Percentiles rank a stretch among this genome's conserved stretches.
These are phyloP conservation scores for Penicillium cosmopolitanum DNA, from an alignment of 495 filamentous ascomycete genomes.

Conservation along the genomic window DNA sequence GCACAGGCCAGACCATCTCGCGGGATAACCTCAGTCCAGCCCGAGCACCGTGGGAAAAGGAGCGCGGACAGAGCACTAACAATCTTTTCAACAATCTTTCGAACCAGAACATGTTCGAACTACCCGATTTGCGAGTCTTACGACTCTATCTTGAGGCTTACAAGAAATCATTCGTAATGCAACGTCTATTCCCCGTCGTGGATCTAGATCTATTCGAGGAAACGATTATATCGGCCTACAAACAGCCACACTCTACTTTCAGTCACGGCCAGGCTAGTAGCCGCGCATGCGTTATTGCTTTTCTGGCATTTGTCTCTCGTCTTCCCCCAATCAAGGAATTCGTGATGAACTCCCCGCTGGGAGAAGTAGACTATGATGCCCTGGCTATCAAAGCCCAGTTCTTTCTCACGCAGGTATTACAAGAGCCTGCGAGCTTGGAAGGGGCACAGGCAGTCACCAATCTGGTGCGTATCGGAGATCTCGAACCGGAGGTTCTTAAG, in stretches of 20 bases:
- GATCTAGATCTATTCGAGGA: conserved; percentile 43
- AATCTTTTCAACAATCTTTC: conserved; percentile 29
- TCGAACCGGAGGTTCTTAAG: neutral
- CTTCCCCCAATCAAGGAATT: conserved; percentile 26
- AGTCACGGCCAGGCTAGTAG: conserved; percentile 28
- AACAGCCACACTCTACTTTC: conserved; percentile 17
- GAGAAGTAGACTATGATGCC: conserved; percentile 38
- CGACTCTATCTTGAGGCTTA: conserved; percentile 32
- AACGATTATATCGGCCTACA: conserved; percentile 48
- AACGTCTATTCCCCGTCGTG: conserved; percentile 47
- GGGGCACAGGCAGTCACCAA: conserved; percentile 48
- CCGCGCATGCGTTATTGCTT: conserved; percentile 50
- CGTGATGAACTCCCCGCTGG: neutral
- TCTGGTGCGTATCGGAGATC: conserved; percentile 35
- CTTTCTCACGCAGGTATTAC: conserved; percentile 43
- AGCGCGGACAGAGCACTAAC: conserved; percentile 31
- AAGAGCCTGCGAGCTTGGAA: conserved; percentile 43
- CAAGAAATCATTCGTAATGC: conserved; percentile 33
- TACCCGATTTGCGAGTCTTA: conserved; percentile 30
- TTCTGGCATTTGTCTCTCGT: conserved; percentile 42
- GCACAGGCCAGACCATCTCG: conserved; percentile 46
- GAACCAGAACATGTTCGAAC: conserved; percentile 27
- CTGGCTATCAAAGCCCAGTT: conserved; percentile 42
- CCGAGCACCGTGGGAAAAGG: conserved; percentile 40
- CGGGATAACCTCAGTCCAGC: conserved; percentile 40